A percentile compares a stretch with the other conserved stretches of the same genome.
These are phyloP conservation scores for Cyberlindnera amylophila DNA, from an alignment of 805 yeast genomes.

Conservation along the genomic window DNA sequence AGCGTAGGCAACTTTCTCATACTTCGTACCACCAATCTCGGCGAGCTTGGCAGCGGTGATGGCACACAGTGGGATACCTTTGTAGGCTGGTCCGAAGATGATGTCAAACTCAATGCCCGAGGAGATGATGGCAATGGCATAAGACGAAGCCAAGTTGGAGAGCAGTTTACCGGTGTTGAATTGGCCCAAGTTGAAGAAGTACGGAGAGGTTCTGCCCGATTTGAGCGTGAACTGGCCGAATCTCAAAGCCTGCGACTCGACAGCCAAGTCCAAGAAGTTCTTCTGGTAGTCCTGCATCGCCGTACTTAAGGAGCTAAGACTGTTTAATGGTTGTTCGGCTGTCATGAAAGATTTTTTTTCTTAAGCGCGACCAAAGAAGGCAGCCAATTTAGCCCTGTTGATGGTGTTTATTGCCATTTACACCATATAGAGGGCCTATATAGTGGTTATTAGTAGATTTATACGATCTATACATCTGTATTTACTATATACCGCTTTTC, in stretches of 20 bases:
- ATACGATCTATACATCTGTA: too few relatives aligned
- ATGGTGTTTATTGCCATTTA: too few relatives aligned
- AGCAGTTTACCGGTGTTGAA: conserved; percentile 78
- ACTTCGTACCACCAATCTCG: conserved; percentile 81
- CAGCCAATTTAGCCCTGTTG: too few relatives aligned
- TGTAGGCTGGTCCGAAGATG: conserved; percentile 95
- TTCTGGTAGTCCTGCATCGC: conserved; percentile 47
- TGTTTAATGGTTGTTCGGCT: too few relatives aligned
- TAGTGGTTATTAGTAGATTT: too few relatives aligned
- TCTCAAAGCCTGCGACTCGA: conserved; percentile 75
- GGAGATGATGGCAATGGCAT: conserved; percentile 82
- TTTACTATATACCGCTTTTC: too few relatives aligned
- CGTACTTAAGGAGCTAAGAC: too few relatives aligned
- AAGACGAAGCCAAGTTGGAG: conserved; percentile 79
- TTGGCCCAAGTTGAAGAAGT: conserved; percentile 91
- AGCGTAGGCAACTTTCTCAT: conserved; percentile 74
- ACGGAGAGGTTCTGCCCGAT: conserved; percentile 92
- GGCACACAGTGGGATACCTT: conserved; percentile 95
- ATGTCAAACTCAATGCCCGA: conserved; percentile 84
- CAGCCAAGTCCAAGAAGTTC: conserved; percentile 74
- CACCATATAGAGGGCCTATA: too few relatives aligned
- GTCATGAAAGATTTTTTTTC: too few relatives aligned
- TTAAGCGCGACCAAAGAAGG: too few relatives aligned
- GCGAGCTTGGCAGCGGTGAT: conserved; percentile 88
- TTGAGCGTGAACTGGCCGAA: conserved; percentile 89